Base-by-base conservation (phyloP, 306 rosid genomes). In the Styphnolobium japonicum region DNA sequence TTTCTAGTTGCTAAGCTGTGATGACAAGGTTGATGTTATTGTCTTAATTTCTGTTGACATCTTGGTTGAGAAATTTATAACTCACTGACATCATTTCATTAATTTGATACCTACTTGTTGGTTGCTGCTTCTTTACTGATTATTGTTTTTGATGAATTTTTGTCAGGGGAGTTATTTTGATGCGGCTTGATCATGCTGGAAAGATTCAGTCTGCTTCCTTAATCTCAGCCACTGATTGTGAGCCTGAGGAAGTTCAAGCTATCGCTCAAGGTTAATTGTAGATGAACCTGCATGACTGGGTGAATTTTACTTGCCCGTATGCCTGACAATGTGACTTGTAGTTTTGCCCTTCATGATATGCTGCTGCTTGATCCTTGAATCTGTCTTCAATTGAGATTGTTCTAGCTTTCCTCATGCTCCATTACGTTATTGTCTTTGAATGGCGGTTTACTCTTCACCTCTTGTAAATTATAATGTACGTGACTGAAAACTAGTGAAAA, bases 141-240 rank as follows among this genome's bases (percentile, higher is more conserved):
- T 7, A 6, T 29, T 51, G 31, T 7, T 57, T 46, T n/a, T 64
- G 66, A 39, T 56, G 34, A 18, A 25, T 48, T 12, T 60, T 67
- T 70, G 66, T 11, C 80, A 95, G 99, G 90, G 99, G 97, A 67
- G 98, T 95, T 66, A 95, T 93, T 78, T 87, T 95, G 85, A 93
- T 95, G 99, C 85, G 94, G 74, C 91, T 95, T 15, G 97, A 93
- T 84, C 83, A 90, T 76, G 85, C 92, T 45, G 99, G 99, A 86
- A 95, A 93, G 93, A 89, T 95, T 83, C 99, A 91, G 83, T 93
- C 99, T 3, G 97, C 97, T 53, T 95, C 99, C 15, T 75, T 95
- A 70, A 90, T 95, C 73, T 90, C 98, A 9, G 91, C 93, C 45
- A 52, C 89, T 8, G 98, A 90, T 0, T 53, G 79, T 11, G 92